These are phyloP conservation scores for Talaromyces sp. DNA, from an alignment of 2,329 filamentous ascomycete species.

Conservation along the genomic window DNA sequence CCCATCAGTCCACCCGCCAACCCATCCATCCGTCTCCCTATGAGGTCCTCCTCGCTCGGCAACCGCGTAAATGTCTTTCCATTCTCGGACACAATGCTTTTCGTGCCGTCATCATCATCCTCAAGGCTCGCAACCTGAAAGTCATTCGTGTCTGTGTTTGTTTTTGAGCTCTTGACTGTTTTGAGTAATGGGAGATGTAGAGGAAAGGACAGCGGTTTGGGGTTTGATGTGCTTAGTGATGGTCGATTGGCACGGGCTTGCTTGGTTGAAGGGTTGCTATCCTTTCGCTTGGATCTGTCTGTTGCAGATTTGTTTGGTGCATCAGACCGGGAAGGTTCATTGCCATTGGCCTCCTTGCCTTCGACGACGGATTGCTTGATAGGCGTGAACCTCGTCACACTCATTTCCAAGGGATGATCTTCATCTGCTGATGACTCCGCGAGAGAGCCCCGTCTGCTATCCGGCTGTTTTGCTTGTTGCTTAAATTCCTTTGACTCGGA, in stretches of 20 bases:
- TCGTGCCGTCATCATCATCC: neutral
- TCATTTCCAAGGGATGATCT: constrained; percentile 76
- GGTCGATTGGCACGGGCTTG: neutral
- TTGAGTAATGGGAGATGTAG: neutral
- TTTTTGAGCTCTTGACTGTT: neutral
- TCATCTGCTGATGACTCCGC: constrained; percentile 72
- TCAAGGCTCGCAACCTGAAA: neutral
- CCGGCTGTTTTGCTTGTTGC: neutral
- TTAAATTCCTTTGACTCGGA: neutral
- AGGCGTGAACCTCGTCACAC: constrained; percentile 47
- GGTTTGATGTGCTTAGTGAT: neutral
- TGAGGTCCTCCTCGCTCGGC: constrained; percentile 55
- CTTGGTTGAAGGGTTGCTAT: neutral
- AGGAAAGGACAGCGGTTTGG: neutral
- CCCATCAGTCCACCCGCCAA: constrained; percentile 20
- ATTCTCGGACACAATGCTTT: constrained; percentile 5
- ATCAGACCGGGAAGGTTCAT: neutral
- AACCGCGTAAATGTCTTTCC: constrained; percentile 39
- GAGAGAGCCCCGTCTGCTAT: constrained; percentile 47
- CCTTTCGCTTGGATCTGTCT: neutral
- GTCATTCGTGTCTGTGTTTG: neutral
- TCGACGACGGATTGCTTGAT: constrained; percentile 6
- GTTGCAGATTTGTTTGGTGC: neutral
- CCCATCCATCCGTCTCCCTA: constrained; percentile 32
- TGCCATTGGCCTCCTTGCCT: neutral